Conservation (phyloP, 495 filamentous ascomycete genomes). For the Hyaloscypha finlandica region DNA sequence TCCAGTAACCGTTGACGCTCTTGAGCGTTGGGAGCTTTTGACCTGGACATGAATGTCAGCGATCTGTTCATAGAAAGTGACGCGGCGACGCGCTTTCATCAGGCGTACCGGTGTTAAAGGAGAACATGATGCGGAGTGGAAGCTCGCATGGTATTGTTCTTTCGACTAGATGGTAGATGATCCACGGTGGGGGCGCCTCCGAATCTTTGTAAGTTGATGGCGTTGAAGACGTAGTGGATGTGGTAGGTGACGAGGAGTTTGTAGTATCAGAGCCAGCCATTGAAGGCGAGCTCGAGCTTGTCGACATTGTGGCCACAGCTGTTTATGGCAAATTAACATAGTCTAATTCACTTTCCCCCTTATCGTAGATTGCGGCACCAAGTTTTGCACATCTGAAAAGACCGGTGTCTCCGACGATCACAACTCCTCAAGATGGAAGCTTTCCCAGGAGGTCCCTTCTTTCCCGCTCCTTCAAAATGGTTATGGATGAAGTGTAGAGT, state of each 20-base stretch:
- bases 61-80: background rate
- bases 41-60: constrained; percentile 18
- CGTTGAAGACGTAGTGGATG: constrained; percentile 10
- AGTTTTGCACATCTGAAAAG: background rate
- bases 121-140: constrained; percentile 29
- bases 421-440: no score
- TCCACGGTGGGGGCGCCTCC: constrained; percentile 9
- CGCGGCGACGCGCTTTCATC: background rate
- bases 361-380: background rate
- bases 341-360: background rate
- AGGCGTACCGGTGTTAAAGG: constrained; percentile 25
- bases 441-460: no score
- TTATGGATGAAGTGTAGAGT: background rate
- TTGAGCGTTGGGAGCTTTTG: constrained; percentile 20
- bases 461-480: background rate
- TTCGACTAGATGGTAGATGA: constrained; percentile 23
- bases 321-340: background rate
- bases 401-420: background rate
- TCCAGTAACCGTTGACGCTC: constrained; percentile 21
- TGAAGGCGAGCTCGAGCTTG: background rate
- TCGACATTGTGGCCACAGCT: background rate
- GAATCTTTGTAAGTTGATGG: background rate
- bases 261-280: background rate
- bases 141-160: constrained; percentile 8
- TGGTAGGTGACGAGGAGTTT: constrained; percentile 12